These are phyloP conservation scores for Malassezia caprae DNA, from an alignment of 1,284 basidiomycete species.

Conservation along the genomic window DNA sequence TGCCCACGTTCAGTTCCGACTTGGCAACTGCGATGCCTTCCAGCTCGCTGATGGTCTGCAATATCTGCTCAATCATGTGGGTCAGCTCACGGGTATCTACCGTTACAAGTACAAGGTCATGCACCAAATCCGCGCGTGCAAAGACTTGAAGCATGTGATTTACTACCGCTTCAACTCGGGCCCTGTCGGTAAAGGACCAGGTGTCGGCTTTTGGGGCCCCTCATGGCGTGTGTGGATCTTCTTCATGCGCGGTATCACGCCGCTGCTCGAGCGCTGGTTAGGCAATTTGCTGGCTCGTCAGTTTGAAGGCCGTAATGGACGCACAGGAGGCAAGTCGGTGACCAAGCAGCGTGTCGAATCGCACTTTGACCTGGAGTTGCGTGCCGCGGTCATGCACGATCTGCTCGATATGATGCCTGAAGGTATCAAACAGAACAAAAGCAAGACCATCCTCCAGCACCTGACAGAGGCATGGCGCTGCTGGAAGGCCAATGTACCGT, in stretches of 20 bases:
- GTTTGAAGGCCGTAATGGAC: constrained; percentile 82
- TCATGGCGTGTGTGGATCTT: constrained; percentile 99
- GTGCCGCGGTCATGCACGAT: constrained; percentile 98
- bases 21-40: constrained; percentile 98
- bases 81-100: constrained; percentile 97
- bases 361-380: constrained; percentile 92
- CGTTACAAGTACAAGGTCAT: constrained; percentile 98
- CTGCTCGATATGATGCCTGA: constrained; percentile 86
- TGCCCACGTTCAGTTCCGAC: constrained; percentile 93
- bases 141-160: constrained; percentile 69
- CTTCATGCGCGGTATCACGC: constrained; percentile 98
- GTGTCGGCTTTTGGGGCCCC: constrained; percentile 98
- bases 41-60: constrained; percentile 96
- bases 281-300: constrained; percentile 95
- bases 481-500: constrained; percentile 98
- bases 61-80: constrained; percentile 95
- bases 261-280: constrained; percentile 91
- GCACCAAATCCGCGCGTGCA: constrained; percentile 98
- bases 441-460: constrained; percentile 96
- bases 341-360: constrained; percentile 99
- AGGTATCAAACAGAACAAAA: constrained; percentile 96
- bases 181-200: constrained; percentile 96
- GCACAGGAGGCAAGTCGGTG: constrained; percentile 75
- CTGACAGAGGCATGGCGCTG: constrained; percentile 88
- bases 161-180: constrained; percentile 99